phyloP scores from a whole-genome alignment of 805 yeast genomes.

The Alloascoidea africana region DNA sequence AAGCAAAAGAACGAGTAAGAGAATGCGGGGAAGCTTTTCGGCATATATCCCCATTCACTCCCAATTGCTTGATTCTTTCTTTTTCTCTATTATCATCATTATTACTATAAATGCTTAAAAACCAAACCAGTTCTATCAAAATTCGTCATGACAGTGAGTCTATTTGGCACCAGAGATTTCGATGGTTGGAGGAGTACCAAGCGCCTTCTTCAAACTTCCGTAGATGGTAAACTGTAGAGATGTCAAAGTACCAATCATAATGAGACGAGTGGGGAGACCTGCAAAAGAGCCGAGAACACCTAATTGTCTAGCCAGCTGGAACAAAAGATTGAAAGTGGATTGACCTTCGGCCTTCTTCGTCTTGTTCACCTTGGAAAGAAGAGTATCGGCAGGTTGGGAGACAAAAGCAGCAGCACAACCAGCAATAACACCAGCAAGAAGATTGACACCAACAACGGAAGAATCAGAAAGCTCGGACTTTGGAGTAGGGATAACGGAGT shows the following conservation, averaged over 20 bases:
- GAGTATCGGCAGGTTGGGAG: slow-evolving; percentile 85
- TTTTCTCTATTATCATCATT: too few relatives aligned
- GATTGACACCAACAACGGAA: slow-evolving; percentile 48
- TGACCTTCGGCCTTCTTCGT: slow-evolving; percentile 91
- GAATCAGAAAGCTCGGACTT: slow-evolving; percentile 43
- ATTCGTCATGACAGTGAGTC: too few relatives aligned
- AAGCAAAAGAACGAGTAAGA: too few relatives aligned
- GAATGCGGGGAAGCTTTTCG: too few relatives aligned
- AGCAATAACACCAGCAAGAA: slow-evolving; percentile 77
- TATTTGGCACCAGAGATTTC: too few relatives aligned
- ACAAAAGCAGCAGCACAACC: slow-evolving; percentile 83
- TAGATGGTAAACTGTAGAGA: slow-evolving; percentile 83
- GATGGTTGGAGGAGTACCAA: slow-evolving; percentile 73
- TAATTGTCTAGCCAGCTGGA: slow-evolving; percentile 67
- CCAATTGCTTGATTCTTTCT: too few relatives aligned
- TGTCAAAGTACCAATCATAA: slow-evolving; percentile 87
- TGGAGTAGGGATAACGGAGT: slow-evolving; percentile 46
- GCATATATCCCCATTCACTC: too few relatives aligned
- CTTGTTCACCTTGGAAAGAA: slow-evolving; percentile 81
- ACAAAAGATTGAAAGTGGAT: slow-evolving; percentile 69
- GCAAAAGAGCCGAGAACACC: slow-evolving; percentile 78
- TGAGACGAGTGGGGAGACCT: slow-evolving; percentile 83
- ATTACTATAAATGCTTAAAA: too few relatives aligned
- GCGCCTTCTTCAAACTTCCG: slow-evolving; percentile 64
- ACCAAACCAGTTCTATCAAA: too few relatives aligned